Evolutionary conservation across 768 basidiomycete genomes (phyloP).

Genomic region (Suillus occidentalis): DNA sequence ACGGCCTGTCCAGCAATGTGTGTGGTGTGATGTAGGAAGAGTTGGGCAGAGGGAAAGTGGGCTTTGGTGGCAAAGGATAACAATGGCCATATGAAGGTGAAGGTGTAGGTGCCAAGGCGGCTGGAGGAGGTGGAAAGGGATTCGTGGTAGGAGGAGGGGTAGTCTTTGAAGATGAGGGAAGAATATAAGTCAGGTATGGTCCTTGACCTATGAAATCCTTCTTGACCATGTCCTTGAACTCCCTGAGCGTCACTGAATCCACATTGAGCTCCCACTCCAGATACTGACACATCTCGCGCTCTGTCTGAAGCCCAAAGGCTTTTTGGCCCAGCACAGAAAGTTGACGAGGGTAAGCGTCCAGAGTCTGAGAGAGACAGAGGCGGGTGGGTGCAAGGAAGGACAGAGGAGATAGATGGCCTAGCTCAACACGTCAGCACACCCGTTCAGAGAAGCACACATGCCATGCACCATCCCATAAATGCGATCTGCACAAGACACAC

Average conservation of each 20-base stretch:
- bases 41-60: constrained; percentile 8
- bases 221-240: constrained; percentile 61
- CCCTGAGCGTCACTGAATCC: constrained; percentile 56
- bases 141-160: constrained; percentile 39
- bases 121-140: constrained; percentile 34
- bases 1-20: constrained; percentile 53
- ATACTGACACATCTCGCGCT: constrained; percentile 80
- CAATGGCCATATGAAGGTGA: constrained; percentile 29
- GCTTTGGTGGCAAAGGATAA: constrained; percentile 34
- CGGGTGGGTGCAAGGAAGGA: too few species aligned
- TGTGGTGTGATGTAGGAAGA: constrained; percentile 29
- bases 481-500: too few species aligned
- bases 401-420: too few species aligned
- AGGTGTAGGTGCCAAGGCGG: constrained; percentile 25
- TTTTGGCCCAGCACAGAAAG: too few species aligned
- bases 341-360: too few species aligned
- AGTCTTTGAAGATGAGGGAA: constrained; percentile 62
- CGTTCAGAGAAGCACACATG: too few species aligned
- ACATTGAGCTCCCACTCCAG: constrained; percentile 90
- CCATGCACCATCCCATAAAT: too few species aligned
- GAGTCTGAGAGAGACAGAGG: too few species aligned
- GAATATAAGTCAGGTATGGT: constrained; percentile 62
- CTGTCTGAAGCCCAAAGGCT: constrained; percentile 51
- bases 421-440: too few species aligned
- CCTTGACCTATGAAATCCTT: constrained; percentile 58